Evolutionary conservation across 192 early-diverging fungal genomes (phyloP).

Genomic region (Podochytrium sp.): DNA sequence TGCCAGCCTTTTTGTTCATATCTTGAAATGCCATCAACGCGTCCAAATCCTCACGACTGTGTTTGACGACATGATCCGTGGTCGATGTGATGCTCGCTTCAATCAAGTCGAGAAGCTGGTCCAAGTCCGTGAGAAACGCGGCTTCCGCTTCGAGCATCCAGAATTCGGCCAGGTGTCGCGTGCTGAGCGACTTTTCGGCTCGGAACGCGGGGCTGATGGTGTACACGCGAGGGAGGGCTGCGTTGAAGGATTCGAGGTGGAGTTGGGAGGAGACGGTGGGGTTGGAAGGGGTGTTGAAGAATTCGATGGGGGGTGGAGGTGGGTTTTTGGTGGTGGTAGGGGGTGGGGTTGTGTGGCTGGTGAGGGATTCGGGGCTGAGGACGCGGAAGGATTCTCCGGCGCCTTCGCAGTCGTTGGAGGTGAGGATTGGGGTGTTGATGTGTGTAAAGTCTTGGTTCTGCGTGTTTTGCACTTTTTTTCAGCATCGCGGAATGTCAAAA

Average conservation of each 20-base stretch:
- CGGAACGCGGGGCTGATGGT: constrained; percentile 83
- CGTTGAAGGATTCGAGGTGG: constrained; percentile 78
- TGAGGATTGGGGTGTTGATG: constrained; percentile 81
- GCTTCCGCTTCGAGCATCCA: constrained; percentile 94
- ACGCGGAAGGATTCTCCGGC: constrained; percentile 84
- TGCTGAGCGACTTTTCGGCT: constrained; percentile 80
- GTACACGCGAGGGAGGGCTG: constrained; percentile 75
- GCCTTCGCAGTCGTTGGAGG: constrained; percentile 87
- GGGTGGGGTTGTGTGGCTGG: neutral
- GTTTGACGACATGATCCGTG: neutral
- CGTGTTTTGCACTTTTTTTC: neutral
- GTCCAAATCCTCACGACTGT: constrained; percentile 46
- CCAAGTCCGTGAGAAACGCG: constrained; percentile 68
- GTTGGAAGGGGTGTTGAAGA: constrained; percentile 76
- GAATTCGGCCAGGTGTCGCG: constrained; percentile 88
- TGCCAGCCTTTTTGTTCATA: neutral
- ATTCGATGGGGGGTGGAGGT: constrained; percentile 49
- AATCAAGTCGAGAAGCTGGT: constrained; percentile 68
- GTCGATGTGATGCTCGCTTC: constrained; percentile 55
- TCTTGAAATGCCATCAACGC: constrained; percentile 52
- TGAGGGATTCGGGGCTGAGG: constrained; percentile 15
- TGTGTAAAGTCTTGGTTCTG: constrained; percentile 75
- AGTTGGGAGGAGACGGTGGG: constrained; percentile 87
- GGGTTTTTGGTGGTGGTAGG: constrained; percentile 4
- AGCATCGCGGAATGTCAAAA: neutral